Base-by-base conservation (phyloP, 2,329 filamentous ascomycete genomes). In the Stemphylium beticola region DNA sequence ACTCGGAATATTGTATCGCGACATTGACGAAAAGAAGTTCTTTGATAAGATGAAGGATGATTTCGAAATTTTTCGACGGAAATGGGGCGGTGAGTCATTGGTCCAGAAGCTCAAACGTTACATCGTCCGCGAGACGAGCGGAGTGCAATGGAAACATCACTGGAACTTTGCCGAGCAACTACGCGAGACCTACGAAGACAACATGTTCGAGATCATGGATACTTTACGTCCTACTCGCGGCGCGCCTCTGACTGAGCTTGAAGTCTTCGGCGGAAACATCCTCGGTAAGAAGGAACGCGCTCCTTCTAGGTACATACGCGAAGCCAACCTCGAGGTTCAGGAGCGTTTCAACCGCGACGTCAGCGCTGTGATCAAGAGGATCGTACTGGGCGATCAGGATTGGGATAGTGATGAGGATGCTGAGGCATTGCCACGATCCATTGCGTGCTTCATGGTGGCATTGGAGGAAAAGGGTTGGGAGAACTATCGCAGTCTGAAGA, bases 21-120 rank as follows among this genome's bases (percentile, higher is more conserved):
- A 81, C 0, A 87, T 96, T 10, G 85, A 96, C 62, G 91, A 95
- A 71, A 79, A 81, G 40, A 81, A 82, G 47, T 89, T 93, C 38
- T 88, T 72, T 37, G 42, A 58, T 3, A 54, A 55, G 29, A 67
- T 73, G 62, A 64, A 70, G 31, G 48, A 52, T 17, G 56, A 63
- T 4, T 65, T 63, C 36, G 49, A 63, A 9, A 38, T 26, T 0
- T 48, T 46, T 14, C 61, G 50, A 7, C 38, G 46, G 12, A 12
- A 24, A 4, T 47, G 24, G 40, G 48, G 48, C 9, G 29, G 38
- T 17, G 58, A 66, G 11, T 59, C 56, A 2, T 33, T 73, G 8
- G 74, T 49, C 53, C 76, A 60, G 26, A 66, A 22, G 55, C 68
- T 83, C 3, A 76, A 77, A 65, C 46, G 62, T 4, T 79, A 80